A percentile compares a stretch with the other conserved stretches of the same genome.
These are phyloP conservation scores for Talaromyces sp. DNA, from an alignment of 2,329 filamentous ascomycete species.

Conservation along the genomic window DNA sequence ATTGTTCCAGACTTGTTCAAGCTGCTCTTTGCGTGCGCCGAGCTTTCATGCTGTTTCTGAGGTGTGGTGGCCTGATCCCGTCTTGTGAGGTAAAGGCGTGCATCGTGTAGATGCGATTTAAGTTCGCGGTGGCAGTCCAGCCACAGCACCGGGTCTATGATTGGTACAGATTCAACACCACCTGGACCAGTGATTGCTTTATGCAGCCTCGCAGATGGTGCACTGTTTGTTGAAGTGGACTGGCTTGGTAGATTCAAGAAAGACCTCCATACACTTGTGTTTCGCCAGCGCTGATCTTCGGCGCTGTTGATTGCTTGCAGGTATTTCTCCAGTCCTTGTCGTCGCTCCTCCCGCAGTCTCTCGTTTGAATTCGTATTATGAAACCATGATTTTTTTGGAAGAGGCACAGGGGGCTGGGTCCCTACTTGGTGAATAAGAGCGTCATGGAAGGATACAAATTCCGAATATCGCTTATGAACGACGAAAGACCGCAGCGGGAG, in stretches of 20 bases:
- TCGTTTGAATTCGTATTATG: slow-evolving; percentile 53
- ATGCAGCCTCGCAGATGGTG: slow-evolving; percentile 37
- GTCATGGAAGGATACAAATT: slow-evolving; percentile 55
- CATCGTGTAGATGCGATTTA: slow-evolving; percentile 58
- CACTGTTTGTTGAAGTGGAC: slow-evolving; percentile 26
- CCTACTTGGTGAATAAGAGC: slow-evolving; percentile 49
- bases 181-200: slow-evolving; percentile 39
- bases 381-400: slow-evolving; percentile 60
- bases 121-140: slow-evolving; percentile 58
- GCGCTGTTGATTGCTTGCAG: slow-evolving; percentile 54
- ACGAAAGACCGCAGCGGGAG: slow-evolving; percentile 58
- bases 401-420: slow-evolving; percentile 47
- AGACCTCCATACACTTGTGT: slow-evolving; percentile 51
- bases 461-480: slow-evolving; percentile 60
- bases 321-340: slow-evolving; percentile 54
- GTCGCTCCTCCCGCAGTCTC: slow-evolving; percentile 54
- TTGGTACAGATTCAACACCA: slow-evolving; percentile 27
- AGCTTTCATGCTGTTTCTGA: slow-evolving; percentile 59
- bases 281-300: slow-evolving; percentile 56
- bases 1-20: slow-evolving; percentile 54
- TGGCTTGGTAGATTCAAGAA: slow-evolving; percentile 54
- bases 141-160: slow-evolving; percentile 56
- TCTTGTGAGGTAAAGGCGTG: slow-evolving; percentile 54
- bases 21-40: slow-evolving; percentile 56
- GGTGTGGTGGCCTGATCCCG: slow-evolving; percentile 57